These are phyloP conservation scores for Naganishia vishniacii DNA, from an alignment of 768 basidiomycete genomes.

Conservation along the genomic window DNA sequence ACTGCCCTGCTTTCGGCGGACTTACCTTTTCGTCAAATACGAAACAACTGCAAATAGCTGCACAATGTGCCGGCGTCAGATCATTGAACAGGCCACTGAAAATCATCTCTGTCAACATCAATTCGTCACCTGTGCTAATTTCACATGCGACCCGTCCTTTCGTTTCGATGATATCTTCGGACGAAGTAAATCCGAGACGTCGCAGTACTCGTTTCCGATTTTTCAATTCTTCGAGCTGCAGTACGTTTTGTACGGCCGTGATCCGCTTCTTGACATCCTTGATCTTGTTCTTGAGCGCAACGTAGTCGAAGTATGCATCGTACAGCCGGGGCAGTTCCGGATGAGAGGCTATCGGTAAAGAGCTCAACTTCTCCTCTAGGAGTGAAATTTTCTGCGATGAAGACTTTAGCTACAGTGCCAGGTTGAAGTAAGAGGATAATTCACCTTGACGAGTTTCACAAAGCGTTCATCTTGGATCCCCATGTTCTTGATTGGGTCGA, in stretches of 20 bases:
- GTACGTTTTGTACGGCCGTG: conserved; percentile 79
- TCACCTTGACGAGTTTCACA: conserved; percentile 72
- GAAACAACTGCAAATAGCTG: conserved; percentile 91
- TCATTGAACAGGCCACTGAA: conserved; percentile 96
- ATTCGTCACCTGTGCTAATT: conserved; percentile 93
- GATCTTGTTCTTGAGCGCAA: conserved; percentile 59
- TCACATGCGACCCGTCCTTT: conserved; percentile 98
- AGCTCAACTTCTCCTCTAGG: conserved; percentile 78
- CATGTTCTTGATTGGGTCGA: conserved; percentile 94
- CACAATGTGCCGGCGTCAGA: conserved; percentile 82
- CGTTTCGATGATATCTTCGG: conserved; percentile 90
- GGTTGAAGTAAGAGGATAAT: conserved; percentile 24
- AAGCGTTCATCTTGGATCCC: conserved; percentile 92
- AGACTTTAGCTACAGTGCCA: not conserved
- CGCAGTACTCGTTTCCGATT: conserved; percentile 88
- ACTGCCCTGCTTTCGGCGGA: not conserved
- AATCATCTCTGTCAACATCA: conserved; percentile 90
- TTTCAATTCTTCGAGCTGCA: conserved; percentile 95
- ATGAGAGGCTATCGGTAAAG: conserved; percentile 72
- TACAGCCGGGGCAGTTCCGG: conserved; percentile 74
- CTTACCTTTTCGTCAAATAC: conserved; percentile 92
- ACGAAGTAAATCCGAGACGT: conserved; percentile 79
- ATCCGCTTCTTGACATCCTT: conserved; percentile 78
- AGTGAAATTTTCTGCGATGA: conserved; percentile 74
- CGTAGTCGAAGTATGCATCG: conserved; percentile 58